Base-by-base conservation (phyloP, 768 basidiomycete genomes). In the Lactarius hengduanensis region DNA sequence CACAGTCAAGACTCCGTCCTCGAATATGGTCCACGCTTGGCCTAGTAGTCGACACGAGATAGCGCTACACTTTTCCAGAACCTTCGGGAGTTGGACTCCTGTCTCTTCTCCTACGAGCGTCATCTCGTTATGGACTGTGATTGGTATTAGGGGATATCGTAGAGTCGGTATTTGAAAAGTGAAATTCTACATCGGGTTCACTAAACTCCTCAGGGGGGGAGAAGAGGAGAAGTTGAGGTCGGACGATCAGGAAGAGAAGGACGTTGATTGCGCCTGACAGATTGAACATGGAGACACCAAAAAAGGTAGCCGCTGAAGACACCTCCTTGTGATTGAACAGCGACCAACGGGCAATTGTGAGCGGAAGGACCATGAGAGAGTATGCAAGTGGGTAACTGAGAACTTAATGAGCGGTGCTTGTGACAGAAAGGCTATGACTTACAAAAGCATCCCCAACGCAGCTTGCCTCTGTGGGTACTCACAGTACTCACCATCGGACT, bases 341-440 rank as follows among this genome's bases (percentile, higher is more conserved):
- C 36, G 77, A 75, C 79, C 80, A 81, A 45, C 80, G 79, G n/a
- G 77, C 73, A 55, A 81, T 65, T 64, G 78, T 78, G 18, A 81
- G 68, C 0, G 81, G 80, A 4, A 82, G 74, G 57, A 81, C 70
- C 41, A 77, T 64, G 16, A 81, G 32, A 45, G 74, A 76, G 67
- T 81, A 81, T 2, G 77, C 72, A 20, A 76, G 36, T 4, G 80
- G 81, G 67, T 82, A 82, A 15, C 78, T 79, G 50, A 28, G 58
- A 30, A 30, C 18, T 9, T 15, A 13, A 13, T 61, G 32, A 65
- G 55, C 45, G 11, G 16, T 4, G 13, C 13, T 56, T 30, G 28
- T n/a, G 30, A 54, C 20, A 38, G 18, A 53, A 41, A 54, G 26
- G 28, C 1, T 2, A 66, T 1, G 28, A 10, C 65, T 61, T 72